phyloP scores from a whole-genome alignment of 2,329 filamentous ascomycete species.

The Zarea fungicola region DNA sequence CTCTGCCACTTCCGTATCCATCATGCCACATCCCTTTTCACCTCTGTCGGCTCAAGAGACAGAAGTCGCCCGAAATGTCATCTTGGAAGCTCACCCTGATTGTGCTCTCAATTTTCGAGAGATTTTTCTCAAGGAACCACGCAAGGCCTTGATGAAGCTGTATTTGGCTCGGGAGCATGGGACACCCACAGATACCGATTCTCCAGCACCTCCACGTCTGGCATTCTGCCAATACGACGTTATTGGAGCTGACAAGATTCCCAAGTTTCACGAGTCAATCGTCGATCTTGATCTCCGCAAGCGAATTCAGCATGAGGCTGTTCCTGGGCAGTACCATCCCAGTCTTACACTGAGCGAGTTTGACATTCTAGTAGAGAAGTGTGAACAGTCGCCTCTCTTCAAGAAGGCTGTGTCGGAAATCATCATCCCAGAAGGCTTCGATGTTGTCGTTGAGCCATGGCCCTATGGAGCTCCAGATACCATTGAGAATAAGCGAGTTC shows the following conservation, averaged over 20 bases:
- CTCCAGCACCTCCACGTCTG: conserved; percentile 28
- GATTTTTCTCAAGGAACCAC: conserved; percentile 46
- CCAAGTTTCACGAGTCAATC: conserved; percentile 30
- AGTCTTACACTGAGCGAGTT: conserved; percentile 31
- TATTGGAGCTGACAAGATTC: conserved; percentile 19
- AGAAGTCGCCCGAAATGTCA: conserved; percentile 29
- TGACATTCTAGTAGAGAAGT: conserved; percentile 27
- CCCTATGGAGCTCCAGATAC: conserved; percentile 27
- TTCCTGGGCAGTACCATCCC: conserved; percentile 25
- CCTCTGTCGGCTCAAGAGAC: conserved; percentile 25
- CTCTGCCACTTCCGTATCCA: too few relatives aligned
- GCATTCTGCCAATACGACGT: conserved; percentile 39
- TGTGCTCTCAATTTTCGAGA: conserved; percentile 40
- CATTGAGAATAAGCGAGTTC: conserved; percentile 26
- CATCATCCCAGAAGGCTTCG: conserved; percentile 24
- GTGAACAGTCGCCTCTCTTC: conserved; percentile 25
- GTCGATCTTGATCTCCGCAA: conserved; percentile 26
- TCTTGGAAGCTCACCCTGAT: conserved; percentile 25
- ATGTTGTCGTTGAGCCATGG: conserved; percentile 31
- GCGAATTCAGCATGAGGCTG: conserved; percentile 22
- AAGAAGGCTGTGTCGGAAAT: conserved; percentile 26
- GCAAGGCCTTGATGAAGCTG: conserved; percentile 39
- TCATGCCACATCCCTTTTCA: conserved; percentile 28
- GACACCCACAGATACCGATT: conserved; percentile 22
- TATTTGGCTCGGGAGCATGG: conserved; percentile 42